Conservation (phyloP, 2,329 filamentous ascomycete genomes). For the Periconia sp. region DNA sequence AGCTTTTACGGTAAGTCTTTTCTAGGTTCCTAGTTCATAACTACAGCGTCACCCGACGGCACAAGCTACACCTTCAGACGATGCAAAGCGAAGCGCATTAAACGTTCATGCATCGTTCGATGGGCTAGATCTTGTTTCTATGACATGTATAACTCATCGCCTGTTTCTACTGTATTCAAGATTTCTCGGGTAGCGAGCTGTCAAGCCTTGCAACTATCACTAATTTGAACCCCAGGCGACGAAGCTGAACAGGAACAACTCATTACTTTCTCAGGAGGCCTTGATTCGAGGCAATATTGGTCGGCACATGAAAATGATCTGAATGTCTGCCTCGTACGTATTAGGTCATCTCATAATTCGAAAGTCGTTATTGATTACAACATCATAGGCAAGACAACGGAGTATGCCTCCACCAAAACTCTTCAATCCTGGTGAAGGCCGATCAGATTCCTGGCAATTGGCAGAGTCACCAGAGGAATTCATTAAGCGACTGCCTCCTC, state of each 20-base stretch:
- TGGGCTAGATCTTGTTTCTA: no score
- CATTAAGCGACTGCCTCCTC: constrained; percentile 70
- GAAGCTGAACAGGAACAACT: constrained; percentile 34
- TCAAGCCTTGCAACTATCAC: no score
- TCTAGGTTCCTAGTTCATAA: background rate
- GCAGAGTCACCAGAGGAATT: constrained; percentile 70
- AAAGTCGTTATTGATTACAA: no score
- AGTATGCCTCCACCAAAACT: constrained; percentile 19
- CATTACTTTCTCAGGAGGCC: constrained; percentile 19
- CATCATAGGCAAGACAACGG: constrained; percentile 16
- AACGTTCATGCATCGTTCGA: no score
- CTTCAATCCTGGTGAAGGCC: constrained; percentile 64
- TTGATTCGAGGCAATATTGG: constrained; percentile 26
- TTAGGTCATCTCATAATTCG: no score
- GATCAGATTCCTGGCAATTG: constrained; percentile 64
- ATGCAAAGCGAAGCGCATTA: no score
- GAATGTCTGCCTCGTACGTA: no score
- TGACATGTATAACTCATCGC: no score
- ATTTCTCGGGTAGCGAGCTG: no score
- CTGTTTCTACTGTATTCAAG: no score
- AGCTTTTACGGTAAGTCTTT: constrained; percentile 51
- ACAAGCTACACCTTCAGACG: no score
- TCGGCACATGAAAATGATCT: constrained; percentile 25
- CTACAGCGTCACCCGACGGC: no score
- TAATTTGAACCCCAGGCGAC: constrained; percentile 26